Base-by-base conservation (phyloP, 495 filamentous ascomycete species). In the Parmelia sp. region DNA sequence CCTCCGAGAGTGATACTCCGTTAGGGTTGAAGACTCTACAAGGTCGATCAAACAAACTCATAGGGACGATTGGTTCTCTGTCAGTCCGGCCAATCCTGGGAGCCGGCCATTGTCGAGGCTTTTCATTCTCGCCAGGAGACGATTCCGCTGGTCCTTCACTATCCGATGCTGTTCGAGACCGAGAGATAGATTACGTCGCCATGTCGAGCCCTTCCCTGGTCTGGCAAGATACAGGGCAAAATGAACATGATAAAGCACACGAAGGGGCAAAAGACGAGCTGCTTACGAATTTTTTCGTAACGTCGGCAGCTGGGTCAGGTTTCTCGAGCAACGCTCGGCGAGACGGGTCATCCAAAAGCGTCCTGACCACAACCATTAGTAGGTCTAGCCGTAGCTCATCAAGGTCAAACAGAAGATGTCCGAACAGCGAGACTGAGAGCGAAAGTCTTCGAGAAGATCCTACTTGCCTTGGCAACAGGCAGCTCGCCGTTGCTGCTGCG, bases 121-220 rank as follows among this genome's bases (percentile, higher is more conserved):
- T 61, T 14, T 61, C 60, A 15, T 61, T 61, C 45, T 17, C 27
- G 19, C 45, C 60, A 39, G 60, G 60, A 53, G 60, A 61, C 33
- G 45, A 53, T 25, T 53, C 31, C 23, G 15, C 33, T 23, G 19
- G 9, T 4, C 35, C 21, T 37, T 15, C 9, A 33, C 7, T 23
- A 23, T 36, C 23, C 23, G 25, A 39, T 19, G 4, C 25, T n/a
- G 14, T 39, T 47, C 7, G 42, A 35, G 17, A n/a, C 21, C 33
- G 12, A 40, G 2, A 49, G 4, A 5, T 25, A 9, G 45, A 49
- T 25, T 12, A 3, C 12, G n/a, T 35, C 27, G 39, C 15, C 0
- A 29, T n/a, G 8, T 21, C 42, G 9, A 42, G 2, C 21, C 21
- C 6, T n/a, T 21, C 21, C 10, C 19, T 35, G 14, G 31, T 19